A percentile compares a stretch with the other conserved stretches of the same genome.
phyloP scores from a whole-genome alignment of 2,329 filamentous ascomycete genomes.

The Phyllosticta paracitricarpa region DNA sequence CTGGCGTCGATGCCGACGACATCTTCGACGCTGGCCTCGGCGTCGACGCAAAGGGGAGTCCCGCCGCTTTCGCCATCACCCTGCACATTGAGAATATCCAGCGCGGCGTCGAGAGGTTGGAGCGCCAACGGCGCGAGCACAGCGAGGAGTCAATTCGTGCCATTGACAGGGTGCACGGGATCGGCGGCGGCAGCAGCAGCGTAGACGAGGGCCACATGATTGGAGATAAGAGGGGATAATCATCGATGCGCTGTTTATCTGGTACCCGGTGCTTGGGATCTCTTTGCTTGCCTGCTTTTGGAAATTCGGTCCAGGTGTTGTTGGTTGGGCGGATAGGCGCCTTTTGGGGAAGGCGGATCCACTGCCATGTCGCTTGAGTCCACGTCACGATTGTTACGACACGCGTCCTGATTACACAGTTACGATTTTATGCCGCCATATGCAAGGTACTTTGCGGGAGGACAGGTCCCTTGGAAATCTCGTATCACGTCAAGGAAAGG shows the following conservation, averaged over 20 bases:
- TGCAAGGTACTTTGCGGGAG: too few relatives aligned
- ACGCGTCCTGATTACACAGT: too few relatives aligned
- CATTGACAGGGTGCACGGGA: background rate
- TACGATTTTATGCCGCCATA: too few relatives aligned
- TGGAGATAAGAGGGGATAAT: background rate
- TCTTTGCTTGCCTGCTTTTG: background rate
- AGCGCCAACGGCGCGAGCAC: constrained; percentile 52
- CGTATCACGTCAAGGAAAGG: too few relatives aligned
- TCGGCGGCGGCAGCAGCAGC: background rate
- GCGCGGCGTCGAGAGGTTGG: constrained; percentile 60
- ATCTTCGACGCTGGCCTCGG: background rate
- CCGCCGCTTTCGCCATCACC: constrained; percentile 41
- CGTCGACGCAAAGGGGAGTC: background rate
- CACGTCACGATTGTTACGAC: too few relatives aligned
- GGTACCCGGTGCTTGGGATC: background rate
- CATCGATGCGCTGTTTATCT: background rate
- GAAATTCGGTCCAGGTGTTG: too few relatives aligned
- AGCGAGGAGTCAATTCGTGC: background rate
- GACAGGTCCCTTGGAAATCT: too few relatives aligned
- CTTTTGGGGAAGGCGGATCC: too few relatives aligned
- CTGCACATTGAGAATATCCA: constrained; percentile 70
- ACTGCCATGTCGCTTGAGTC: too few relatives aligned
- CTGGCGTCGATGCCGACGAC: constrained; percentile 29
- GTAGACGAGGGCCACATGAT: background rate
- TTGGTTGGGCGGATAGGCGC: too few relatives aligned